Conservation (phyloP, 2,329 filamentous ascomycete genomes). For the Fusarium napiforme region DNA sequence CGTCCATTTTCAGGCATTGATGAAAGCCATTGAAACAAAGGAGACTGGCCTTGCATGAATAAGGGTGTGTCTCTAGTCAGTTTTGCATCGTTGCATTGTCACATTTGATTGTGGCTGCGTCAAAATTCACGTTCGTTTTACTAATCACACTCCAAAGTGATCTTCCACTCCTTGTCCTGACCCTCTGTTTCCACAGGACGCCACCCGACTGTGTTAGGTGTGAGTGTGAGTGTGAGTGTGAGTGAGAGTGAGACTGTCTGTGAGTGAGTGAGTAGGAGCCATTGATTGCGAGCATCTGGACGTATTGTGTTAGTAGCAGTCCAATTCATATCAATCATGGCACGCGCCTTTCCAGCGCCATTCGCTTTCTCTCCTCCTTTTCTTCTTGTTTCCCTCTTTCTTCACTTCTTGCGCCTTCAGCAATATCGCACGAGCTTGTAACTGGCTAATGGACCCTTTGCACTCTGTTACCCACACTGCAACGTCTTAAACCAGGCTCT, state of each 20-base stretch:
- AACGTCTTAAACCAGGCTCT: constrained; percentile 14
- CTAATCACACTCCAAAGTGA: constrained; percentile 2
- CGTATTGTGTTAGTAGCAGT: constrained; percentile 5
- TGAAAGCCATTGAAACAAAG: constrained; percentile 8
- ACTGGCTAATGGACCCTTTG: constrained; percentile 27
- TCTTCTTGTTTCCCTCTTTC: neutral
- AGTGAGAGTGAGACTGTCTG: constrained; percentile 9
- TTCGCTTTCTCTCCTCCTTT: constrained; percentile 2
- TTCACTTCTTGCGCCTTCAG: constrained; percentile 2
- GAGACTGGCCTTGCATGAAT: neutral
- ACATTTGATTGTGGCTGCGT: constrained; percentile 24
- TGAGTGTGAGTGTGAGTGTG: neutral
- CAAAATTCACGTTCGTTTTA: constrained; percentile 27
- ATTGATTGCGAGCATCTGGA: constrained; percentile 15
- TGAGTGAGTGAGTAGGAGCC: neutral
- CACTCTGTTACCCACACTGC: constrained; percentile 16
- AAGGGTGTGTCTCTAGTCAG: constrained; percentile 7
- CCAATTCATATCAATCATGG: constrained; percentile 34
- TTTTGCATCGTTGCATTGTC: constrained; percentile 25
- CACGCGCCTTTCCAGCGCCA: constrained; percentile 16
- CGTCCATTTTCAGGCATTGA: constrained; percentile 18
- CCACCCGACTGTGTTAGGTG: constrained; percentile 17
- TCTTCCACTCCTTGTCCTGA: constrained; percentile 4
- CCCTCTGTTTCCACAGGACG: constrained; percentile 23
- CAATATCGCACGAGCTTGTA: constrained; percentile 22